These are phyloP conservation scores for Nemania diffusa DNA, from an alignment of 2,329 filamentous ascomycete genomes.

Conservation along the genomic window DNA sequence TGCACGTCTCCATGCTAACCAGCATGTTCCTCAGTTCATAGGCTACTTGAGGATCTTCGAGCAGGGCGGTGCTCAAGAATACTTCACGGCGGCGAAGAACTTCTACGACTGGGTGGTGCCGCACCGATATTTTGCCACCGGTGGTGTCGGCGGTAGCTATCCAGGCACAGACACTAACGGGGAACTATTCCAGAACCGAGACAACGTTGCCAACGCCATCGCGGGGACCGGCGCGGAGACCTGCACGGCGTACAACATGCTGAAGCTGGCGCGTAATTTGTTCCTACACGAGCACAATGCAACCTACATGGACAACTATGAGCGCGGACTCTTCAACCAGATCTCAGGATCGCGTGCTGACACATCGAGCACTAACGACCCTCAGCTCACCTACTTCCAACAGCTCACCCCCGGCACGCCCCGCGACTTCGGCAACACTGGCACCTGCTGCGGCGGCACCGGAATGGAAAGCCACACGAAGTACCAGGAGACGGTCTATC, in stretches of 20 bases:
- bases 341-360: slow-evolving; percentile 49
- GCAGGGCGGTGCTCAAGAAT: slow-evolving; percentile 46
- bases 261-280: slow-evolving; percentile 49
- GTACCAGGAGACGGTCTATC: slow-evolving; percentile 50
- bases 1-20: slow-evolving; percentile 48
- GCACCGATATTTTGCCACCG: slow-evolving; percentile 47
- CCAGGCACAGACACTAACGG: slow-evolving; percentile 47
- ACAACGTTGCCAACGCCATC: slow-evolving; percentile 49
- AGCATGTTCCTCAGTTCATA: slow-evolving; percentile 49
- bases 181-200: slow-evolving; percentile 50
- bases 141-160: slow-evolving; percentile 48
- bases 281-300: slow-evolving; percentile 50
- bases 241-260: slow-evolving; percentile 49
- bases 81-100: slow-evolving; percentile 48
- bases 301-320: slow-evolving; percentile 51
- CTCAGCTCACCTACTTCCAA: slow-evolving; percentile 50
- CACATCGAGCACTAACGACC: slow-evolving; percentile 38
- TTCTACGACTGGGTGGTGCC: slow-evolving; percentile 51
- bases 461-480: slow-evolving; percentile 51
- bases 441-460: slow-evolving; percentile 49
- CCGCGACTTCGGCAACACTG: slow-evolving; percentile 49
- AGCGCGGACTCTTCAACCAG: slow-evolving; percentile 50
- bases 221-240: slow-evolving; percentile 47
- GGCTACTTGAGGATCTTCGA: slow-evolving; percentile 49
- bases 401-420: slow-evolving; percentile 43